Conservation (phyloP, 805 yeast genomes). For the Cyberlindnera euphorbiae region DNA sequence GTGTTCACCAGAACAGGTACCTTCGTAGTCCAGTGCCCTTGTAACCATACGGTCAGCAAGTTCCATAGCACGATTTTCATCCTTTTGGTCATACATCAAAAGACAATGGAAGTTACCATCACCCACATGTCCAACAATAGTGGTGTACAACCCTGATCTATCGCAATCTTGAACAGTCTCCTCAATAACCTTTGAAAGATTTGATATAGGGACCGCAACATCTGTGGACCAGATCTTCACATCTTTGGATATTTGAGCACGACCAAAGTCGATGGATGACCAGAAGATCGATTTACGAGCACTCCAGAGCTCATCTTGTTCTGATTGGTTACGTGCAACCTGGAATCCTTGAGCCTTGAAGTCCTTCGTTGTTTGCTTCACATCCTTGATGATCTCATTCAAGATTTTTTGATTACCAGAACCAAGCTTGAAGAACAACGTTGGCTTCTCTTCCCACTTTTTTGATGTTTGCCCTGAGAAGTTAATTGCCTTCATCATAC, state of each 20-base stretch:
- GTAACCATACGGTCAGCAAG: constrained; percentile 60
- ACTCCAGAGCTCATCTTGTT: constrained; percentile 63
- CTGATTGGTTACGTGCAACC: constrained; percentile 53
- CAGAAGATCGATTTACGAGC: constrained; percentile 72
- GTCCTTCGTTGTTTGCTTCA: constrained; percentile 43
- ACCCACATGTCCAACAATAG: constrained; percentile 77
- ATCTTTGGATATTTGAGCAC: constrained; percentile 35
- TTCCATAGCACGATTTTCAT: constrained; percentile 41
- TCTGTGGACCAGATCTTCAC: constrained; percentile 71
- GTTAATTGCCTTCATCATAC: constrained; percentile 64
- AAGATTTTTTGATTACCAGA: constrained; percentile 38
- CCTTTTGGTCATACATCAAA: constrained; percentile 52
- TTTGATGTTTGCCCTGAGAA: constrained; percentile 47
- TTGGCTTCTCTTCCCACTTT: constrained; percentile 54
- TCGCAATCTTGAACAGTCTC: constrained; percentile 58
- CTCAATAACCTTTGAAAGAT: constrained; percentile 54
- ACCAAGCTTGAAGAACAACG: constrained; percentile 60
- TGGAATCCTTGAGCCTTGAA: constrained; percentile 51
- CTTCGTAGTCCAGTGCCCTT: constrained; percentile 63
- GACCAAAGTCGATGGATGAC: constrained; percentile 65
- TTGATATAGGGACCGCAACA: constrained; percentile 75
- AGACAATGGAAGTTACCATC: constrained; percentile 79
- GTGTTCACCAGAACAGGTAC: constrained; percentile 85
- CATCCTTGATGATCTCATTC: constrained; percentile 40
- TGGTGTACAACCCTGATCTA: constrained; percentile 45